Base-by-base conservation (phyloP, 2,329 filamentous ascomycete species). In the Rosellinia necatrix region DNA sequence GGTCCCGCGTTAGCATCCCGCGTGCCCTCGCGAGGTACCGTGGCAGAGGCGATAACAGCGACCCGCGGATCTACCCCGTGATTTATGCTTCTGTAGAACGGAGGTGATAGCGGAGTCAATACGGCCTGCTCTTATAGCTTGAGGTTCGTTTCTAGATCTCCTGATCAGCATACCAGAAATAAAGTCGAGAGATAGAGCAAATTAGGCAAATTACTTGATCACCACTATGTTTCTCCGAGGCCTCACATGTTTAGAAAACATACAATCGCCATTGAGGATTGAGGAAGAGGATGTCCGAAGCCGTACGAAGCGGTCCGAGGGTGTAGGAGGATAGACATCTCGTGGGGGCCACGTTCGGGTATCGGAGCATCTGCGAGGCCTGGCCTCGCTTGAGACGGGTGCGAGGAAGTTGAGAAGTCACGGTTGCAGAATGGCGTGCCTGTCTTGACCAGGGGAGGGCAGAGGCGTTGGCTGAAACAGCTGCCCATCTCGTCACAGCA, bases 81-180 rank as follows among this genome's bases (percentile, higher is more conserved):
- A 34, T 58, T 35, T 17, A 60, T 58, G 58, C 50, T 47, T 19
- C 17, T 21, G 12, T 30, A 37, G 35, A 19, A 37, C 21, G 22
- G 17, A 17, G 38, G 15, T 32, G 25, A 34, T 17, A 37, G 22
- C 24, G 37, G 43, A 34, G 37, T 37, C 53, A 32, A 44, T 25
- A 34, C 43, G 25, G 42, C 27, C 48, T 32, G 32, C 38, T 32
- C 10, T 22, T 24, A 38, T 48, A 22, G 27, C 34, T 53, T 38
- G 54, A 49, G n/a, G 40, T 32, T 35, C 49, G 54, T 62, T 60
- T 58, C 50, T 56, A 49, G 60, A 60, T 60, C 60, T 58, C 50
- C 58, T 49, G 54, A 60, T 60, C 54, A 60, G 35, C 54, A 43
- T n/a, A 30, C 35, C 25, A 44, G 19, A 35, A 57, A 58, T 43